A percentile compares a stretch with the other conserved stretches of the same genome.
These are phyloP conservation scores for Colletotrichum cuscutae DNA, from an alignment of 2,329 filamentous ascomycete species.

Conservation along the genomic window DNA sequence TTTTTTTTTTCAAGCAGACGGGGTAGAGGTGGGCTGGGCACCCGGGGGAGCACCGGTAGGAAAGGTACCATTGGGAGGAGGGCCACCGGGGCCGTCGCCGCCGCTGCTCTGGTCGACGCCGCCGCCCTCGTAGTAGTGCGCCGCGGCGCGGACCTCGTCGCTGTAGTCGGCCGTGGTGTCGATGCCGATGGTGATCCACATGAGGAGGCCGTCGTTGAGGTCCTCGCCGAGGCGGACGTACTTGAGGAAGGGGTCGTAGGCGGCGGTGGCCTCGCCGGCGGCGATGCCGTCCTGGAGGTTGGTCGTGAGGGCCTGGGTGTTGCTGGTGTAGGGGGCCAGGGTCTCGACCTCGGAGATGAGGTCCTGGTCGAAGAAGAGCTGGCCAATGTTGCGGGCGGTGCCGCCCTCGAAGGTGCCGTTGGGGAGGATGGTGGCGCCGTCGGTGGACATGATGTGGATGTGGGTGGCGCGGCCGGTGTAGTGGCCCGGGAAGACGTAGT, in stretches of 20 bases:
- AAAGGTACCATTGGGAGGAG: not conserved
- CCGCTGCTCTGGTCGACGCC: conserved; percentile 27
- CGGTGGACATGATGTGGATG: conserved; percentile 55
- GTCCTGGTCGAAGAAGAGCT: conserved; percentile 32
- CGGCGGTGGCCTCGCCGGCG: conserved; percentile 57
- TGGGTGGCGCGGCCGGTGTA: conserved; percentile 58
- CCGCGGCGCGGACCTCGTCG: conserved; percentile 27
- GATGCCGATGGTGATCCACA: conserved; percentile 65
- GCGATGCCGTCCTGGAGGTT: conserved; percentile 59
- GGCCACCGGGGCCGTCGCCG: conserved; percentile 8
- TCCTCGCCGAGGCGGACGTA: conserved; percentile 67
- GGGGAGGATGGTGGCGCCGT: conserved; percentile 44
- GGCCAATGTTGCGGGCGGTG: conserved; percentile 45
- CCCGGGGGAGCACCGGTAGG: not conserved
- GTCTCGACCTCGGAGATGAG: conserved; percentile 53
- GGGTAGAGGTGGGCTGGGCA: not conserved
- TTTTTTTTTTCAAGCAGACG: not conserved
- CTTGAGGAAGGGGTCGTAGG: conserved; percentile 62
- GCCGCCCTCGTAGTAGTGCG: conserved; percentile 29
- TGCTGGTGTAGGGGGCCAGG: conserved; percentile 57
- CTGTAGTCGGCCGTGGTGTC: conserved; percentile 44
- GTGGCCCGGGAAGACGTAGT: conserved; percentile 56
- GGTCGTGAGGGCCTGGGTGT: conserved; percentile 56
- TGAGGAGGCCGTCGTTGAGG: conserved; percentile 61
- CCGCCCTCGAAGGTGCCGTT: conserved; percentile 47